These are phyloP conservation scores for Neurospora sp. DNA, from an alignment of 495 filamentous ascomycete genomes.

Conservation along the genomic window DNA sequence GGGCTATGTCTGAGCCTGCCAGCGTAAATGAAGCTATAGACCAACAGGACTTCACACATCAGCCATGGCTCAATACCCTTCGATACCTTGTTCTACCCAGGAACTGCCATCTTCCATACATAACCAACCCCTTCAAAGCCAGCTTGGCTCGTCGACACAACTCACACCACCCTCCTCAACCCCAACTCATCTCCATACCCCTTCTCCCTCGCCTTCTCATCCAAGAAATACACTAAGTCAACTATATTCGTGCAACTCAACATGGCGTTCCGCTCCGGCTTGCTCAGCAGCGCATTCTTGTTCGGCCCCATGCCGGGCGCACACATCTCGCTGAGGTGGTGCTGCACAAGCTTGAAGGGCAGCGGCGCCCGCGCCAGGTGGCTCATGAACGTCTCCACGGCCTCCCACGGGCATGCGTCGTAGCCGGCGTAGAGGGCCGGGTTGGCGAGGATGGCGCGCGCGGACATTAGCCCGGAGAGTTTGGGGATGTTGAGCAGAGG, in stretches of 20 bases:
- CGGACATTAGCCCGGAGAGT: conserved; percentile 51
- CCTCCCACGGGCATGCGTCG: conserved; percentile 46
- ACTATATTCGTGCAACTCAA: conserved; percentile 41
- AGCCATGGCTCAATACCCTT: not conserved
- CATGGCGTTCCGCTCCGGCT: conserved; percentile 41
- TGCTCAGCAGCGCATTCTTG: conserved; percentile 38
- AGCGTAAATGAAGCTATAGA: not conserved
- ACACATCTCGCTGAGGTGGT: conserved; percentile 57
- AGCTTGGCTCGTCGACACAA: not conserved
- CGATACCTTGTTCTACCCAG: not conserved
- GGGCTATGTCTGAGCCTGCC: not conserved
- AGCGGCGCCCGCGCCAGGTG: conserved; percentile 41
- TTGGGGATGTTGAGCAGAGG: conserved; percentile 22
- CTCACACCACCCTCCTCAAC: conserved; percentile 3
- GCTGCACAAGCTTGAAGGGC: conserved; percentile 48
- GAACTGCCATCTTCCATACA: not conserved
- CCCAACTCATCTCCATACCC: conserved; percentile 6
- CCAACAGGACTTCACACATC: not conserved
- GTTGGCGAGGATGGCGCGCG: conserved; percentile 51
- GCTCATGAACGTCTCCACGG: conserved; percentile 48
- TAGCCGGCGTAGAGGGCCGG: conserved; percentile 51
- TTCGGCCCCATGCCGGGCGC: conserved; percentile 37
- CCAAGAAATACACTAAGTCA: conserved; percentile 52
- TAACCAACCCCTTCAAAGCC: not conserved
- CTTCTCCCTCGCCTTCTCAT: conserved; percentile 31